Evolutionary conservation across 2,329 filamentous ascomycete species (phyloP).

Genomic region (Fusarium aywerte): DNA sequence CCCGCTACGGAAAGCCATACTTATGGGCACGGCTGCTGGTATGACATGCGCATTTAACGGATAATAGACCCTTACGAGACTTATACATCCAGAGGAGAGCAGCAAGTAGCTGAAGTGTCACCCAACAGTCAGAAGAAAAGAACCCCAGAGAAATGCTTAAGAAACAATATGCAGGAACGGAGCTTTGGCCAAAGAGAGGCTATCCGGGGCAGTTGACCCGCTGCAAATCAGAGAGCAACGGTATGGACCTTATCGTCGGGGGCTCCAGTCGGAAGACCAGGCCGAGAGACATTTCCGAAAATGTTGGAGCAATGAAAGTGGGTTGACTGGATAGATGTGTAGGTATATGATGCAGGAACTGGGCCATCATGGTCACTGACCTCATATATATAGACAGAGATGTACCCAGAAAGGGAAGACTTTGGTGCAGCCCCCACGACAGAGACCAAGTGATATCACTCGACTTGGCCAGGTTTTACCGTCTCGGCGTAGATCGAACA

Average conservation of each 20-base stretch:
- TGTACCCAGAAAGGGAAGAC: neutral
- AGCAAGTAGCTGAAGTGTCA: too few species aligned
- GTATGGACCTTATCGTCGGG: slow-evolving; percentile 10
- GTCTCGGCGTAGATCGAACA: neutral
- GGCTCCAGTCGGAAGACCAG: slow-evolving; percentile 9
- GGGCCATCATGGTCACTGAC: neutral
- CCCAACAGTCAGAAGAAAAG: neutral
- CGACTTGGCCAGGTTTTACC: neutral
- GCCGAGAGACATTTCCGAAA: slow-evolving; percentile 9
- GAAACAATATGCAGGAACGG: neutral
- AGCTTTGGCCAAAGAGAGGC: neutral
- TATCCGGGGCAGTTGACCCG: neutral
- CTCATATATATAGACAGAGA: neutral
- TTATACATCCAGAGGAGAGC: neutral
- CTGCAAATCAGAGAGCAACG: slow-evolving; percentile 19
- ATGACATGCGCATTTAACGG: neutral
- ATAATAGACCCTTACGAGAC: neutral
- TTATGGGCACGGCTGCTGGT: neutral
- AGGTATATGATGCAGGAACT: slow-evolving; percentile 7
- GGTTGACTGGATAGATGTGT: neutral
- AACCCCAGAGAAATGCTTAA: too few species aligned
- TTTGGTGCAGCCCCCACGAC: neutral
- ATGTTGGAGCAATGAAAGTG: slow-evolving; percentile 5
- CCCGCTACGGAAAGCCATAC: neutral
- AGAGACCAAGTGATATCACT: neutral